A percentile compares a stretch with the other conserved stretches of the same genome.
Conservation (phyloP, 164 flowering plant genomes). For the Brasenia schreberi region DNA sequence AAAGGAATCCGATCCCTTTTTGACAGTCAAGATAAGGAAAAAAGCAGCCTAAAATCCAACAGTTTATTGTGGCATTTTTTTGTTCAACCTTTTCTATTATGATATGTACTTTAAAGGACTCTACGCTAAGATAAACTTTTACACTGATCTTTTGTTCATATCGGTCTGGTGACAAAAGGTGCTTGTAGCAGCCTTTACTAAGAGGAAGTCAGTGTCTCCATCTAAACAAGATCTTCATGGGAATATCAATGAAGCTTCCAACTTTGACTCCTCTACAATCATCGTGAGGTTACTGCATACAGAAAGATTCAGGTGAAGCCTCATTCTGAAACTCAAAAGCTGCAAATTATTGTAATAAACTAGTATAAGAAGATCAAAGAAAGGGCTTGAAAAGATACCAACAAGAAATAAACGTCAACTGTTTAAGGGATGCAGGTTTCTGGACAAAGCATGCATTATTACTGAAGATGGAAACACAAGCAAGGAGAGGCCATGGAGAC, state of each 20-base stretch:
- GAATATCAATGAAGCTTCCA: slow-evolving; percentile 15
- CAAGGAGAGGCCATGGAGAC: slow-evolving; percentile 56
- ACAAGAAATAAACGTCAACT: neutral
- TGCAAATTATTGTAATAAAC: neutral
- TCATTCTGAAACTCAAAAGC: neutral
- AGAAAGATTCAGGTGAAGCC: slow-evolving; percentile 15
- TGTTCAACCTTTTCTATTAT: too few relatives aligned
- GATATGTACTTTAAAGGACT: too few relatives aligned
- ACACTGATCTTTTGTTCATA: too few relatives aligned
- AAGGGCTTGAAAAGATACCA: neutral
- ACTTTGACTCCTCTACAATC: neutral
- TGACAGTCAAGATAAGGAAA: too few relatives aligned
- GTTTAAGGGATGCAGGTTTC: slow-evolving; percentile 33
- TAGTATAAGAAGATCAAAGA: neutral
- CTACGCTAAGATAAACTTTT: too few relatives aligned
- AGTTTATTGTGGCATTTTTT: too few relatives aligned
- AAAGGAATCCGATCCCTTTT: too few relatives aligned
- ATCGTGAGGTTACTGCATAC: slow-evolving; percentile 6
- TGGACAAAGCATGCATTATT: slow-evolving; percentile 92
- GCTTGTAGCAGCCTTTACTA: slow-evolving; percentile 65
- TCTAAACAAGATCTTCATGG: slow-evolving; percentile 42
- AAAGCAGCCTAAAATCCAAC: too few relatives aligned
- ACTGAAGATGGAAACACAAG: slow-evolving; percentile 18
- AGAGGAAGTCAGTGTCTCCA: slow-evolving; percentile 51
- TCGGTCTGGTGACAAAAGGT: slow-evolving; percentile 26